These are phyloP conservation scores for Gossypium schwendimanii DNA, from an alignment of 441 rosid genomes.

Conservation along the genomic window DNA sequence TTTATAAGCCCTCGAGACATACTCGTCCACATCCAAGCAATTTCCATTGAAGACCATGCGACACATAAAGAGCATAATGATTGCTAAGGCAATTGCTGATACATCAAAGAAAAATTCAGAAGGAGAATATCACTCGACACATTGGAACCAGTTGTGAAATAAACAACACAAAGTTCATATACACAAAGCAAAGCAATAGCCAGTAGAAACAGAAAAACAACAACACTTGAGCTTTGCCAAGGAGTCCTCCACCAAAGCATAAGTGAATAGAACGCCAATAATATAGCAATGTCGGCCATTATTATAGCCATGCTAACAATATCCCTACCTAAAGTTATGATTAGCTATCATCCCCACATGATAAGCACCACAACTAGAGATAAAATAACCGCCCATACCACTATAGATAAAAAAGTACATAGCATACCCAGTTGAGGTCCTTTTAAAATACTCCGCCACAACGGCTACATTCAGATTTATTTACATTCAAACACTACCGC, in stretches of 20 bases:
- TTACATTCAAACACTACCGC: no score
- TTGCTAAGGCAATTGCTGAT: slow-evolving; percentile 92
- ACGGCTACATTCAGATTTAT: no score
- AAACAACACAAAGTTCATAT: slow-evolving; percentile 94
- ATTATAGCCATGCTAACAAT: slow-evolving; percentile 90
- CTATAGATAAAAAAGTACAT: slow-evolving; percentile 63
- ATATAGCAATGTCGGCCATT: slow-evolving; percentile 96
- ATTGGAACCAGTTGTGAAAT: slow-evolving; percentile 80
- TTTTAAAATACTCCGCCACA: slow-evolving; percentile 74
- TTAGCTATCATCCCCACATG: slow-evolving; percentile 86
- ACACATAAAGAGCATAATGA: slow-evolving; percentile 97
- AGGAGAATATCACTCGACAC: slow-evolving; percentile 94
- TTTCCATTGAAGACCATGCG: slow-evolving; percentile 97
- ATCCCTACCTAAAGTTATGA: slow-evolving; percentile 66
- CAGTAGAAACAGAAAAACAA: slow-evolving; percentile 91
- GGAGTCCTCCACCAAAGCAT: slow-evolving; percentile 99
- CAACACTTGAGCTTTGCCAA: slow-evolving; percentile 99
- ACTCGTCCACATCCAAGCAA: slow-evolving; percentile 97
- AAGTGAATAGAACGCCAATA: slow-evolving; percentile 91
- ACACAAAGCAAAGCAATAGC: slow-evolving; percentile 93
- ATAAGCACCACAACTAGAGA: slow-evolving; percentile 82
- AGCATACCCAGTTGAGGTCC: slow-evolving; percentile 81
- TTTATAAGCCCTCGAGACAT: slow-evolving; percentile 92
- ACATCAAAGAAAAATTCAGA: slow-evolving; percentile 98
- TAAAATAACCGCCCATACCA: slow-evolving; percentile 72